phyloP scores from a whole-genome alignment of 2,329 filamentous ascomycete species.

The Fusarium incarnatum region DNA sequence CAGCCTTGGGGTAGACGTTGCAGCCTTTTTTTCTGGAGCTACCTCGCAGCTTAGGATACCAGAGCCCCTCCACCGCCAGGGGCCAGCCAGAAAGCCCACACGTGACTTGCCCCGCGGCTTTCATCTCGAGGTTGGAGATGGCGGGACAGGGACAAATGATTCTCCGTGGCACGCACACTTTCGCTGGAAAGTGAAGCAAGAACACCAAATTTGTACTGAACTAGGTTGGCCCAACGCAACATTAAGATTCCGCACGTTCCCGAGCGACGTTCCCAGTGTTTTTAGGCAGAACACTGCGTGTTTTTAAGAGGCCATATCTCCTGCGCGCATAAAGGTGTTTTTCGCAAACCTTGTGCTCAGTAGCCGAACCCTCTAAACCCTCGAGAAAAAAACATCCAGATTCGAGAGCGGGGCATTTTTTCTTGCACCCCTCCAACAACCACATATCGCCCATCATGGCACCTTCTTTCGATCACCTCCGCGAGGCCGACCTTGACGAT shows the following conservation, averaged over 20 bases:
- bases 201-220: slow-evolving; percentile 55
- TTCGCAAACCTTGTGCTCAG: slow-evolving; percentile 34
- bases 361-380: slow-evolving; percentile 35
- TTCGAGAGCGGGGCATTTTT: slow-evolving; percentile 54
- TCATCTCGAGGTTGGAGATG: slow-evolving; percentile 22
- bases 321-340: slow-evolving; percentile 37
- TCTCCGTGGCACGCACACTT: slow-evolving; percentile 57
- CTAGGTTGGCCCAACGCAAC: slow-evolving; percentile 45
- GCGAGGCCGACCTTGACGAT: slow-evolving; percentile 87
- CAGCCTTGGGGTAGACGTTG: slow-evolving; percentile 47
- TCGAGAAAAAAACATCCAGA: slow-evolving; percentile 35
- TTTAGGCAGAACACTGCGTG: slow-evolving; percentile 39
- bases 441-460: slow-evolving; percentile 76
- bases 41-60: slow-evolving; percentile 44
- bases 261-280: slow-evolving; percentile 42
- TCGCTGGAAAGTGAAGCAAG: slow-evolving; percentile 49
- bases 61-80: slow-evolving; percentile 45
- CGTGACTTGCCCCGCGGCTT: slow-evolving; percentile 57
- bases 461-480: slow-evolving; percentile 87
- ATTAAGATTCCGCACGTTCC: slow-evolving; percentile 47
- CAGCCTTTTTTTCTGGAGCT: slow-evolving; percentile 49
- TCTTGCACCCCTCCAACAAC: slow-evolving; percentile 50
- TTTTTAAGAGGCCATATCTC: slow-evolving; percentile 35
- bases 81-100: slow-evolving; percentile 40
- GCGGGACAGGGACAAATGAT: slow-evolving; percentile 53